Conservation (phyloP, 106 monocot genomes). For the Iris macrosiphon region DNA sequence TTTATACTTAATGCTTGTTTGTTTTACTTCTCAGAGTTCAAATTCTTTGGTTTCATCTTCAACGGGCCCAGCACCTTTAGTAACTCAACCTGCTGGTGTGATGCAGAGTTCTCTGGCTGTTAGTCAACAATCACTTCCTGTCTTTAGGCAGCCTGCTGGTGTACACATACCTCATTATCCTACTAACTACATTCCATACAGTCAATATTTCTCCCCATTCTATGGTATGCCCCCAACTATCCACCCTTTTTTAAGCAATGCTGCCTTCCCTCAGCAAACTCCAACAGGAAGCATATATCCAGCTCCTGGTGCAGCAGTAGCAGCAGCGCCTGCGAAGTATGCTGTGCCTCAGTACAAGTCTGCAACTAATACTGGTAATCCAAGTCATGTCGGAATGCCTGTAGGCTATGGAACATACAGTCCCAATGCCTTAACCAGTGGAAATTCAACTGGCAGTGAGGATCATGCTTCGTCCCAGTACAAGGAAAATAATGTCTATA, state of each 20-base stretch:
- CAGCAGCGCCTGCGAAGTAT: slow-evolving; percentile 42
- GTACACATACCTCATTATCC: slow-evolving; percentile 72
- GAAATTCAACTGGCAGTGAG: slow-evolving; percentile 40
- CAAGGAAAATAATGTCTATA: slow-evolving; percentile 68
- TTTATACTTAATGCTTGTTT: slow-evolving; percentile 14
- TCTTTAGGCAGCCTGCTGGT: slow-evolving; percentile 67
- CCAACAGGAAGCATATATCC: slow-evolving; percentile 46
- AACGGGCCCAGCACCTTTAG: slow-evolving; percentile 25
- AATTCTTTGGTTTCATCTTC: slow-evolving; percentile 37
- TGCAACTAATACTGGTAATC: slow-evolving; percentile 33
- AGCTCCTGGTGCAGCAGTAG: slow-evolving; percentile 25
- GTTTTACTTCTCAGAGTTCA: slow-evolving; percentile 21
- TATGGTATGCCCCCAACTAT: slow-evolving; percentile 51
- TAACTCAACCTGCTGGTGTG: slow-evolving; percentile 34
- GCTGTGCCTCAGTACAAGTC: slow-evolving; percentile 54
- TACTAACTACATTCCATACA: slow-evolving; percentile 70
- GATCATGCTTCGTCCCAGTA: slow-evolving; percentile 46
- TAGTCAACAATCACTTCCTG: slow-evolving; percentile 56
- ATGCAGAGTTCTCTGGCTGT: slow-evolving; percentile 42
- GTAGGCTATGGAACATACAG: slow-evolving; percentile 42
- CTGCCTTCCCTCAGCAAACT: slow-evolving; percentile 68
- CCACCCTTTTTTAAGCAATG: slow-evolving; percentile 64
- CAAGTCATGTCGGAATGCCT: slow-evolving; percentile 32
- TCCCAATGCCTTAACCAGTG: slow-evolving; percentile 17
- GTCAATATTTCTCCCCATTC: slow-evolving; percentile 65